A percentile compares a stretch with the other conserved stretches of the same genome.
Conservation (phyloP, 768 basidiomycete species). For the Pleurotus eryngii region DNA sequence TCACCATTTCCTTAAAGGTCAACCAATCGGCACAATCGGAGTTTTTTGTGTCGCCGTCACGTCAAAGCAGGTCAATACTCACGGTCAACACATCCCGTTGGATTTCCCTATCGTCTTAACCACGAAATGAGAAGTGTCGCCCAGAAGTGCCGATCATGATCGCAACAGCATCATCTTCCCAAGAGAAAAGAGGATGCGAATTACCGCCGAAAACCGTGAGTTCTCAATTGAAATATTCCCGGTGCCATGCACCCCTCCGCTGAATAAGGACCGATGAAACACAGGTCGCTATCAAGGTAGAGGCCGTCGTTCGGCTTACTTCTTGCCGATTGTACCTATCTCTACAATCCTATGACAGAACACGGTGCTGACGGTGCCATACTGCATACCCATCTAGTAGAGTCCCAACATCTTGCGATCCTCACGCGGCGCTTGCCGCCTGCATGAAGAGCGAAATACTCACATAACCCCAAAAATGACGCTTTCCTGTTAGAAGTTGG, state of each 20-base stretch:
- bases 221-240: neutral
- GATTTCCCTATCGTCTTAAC: no score
- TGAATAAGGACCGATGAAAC: neutral
- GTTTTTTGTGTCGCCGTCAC: no score
- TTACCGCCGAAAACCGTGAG: neutral
- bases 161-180: neutral
- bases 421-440: neutral
- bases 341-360: neutral
- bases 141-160: neutral
- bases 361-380: neutral
- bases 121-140: no score
- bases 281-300: neutral
- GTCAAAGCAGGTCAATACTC: no score
- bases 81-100: no score
- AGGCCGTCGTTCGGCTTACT: neutral
- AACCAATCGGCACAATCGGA: no score
- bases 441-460: neutral
- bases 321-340: neutral
- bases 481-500: no score
- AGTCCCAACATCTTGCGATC: neutral
- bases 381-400: conserved; percentile 4
- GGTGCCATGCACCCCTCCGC: neutral
- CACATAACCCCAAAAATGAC: no score
- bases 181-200: neutral
- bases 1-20: no score